phyloP scores from a whole-genome alignment of 306 rosid species.

The Cucurbita ficifolia region DNA sequence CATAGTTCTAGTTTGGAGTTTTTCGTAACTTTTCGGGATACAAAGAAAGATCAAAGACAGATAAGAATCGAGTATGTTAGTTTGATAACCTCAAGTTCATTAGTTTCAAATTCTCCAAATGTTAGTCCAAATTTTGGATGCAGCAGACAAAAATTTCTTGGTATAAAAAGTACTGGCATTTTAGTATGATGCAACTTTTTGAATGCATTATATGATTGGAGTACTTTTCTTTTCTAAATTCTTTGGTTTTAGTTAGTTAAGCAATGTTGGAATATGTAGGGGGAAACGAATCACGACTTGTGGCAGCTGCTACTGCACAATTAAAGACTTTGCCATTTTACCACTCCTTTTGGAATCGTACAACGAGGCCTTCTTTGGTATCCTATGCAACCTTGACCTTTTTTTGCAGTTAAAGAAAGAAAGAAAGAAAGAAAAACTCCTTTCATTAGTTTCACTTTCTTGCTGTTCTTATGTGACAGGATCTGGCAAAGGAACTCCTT shows the following conservation, averaged over 20 bases:
- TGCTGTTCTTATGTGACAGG: slow-evolving; percentile 25
- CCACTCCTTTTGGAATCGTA: slow-evolving; percentile 97
- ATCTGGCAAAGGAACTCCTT: slow-evolving; percentile 71
- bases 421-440: no score
- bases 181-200: neutral
- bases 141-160: neutral
- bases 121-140: neutral
- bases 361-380: slow-evolving; percentile 93
- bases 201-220: neutral
- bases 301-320: slow-evolving; percentile 73
- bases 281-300: slow-evolving; percentile 73
- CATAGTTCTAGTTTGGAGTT: neutral
- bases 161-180: neutral
- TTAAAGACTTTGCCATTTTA: slow-evolving; percentile 86
- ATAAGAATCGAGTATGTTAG: neutral
- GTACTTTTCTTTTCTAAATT: neutral
- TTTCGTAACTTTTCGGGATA: neutral
- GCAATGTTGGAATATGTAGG: slow-evolving; percentile 30
- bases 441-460: neutral
- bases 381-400: slow-evolving; percentile 1
- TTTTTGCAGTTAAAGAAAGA: neutral
- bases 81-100: neutral
- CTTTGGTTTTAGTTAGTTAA: neutral
- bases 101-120: neutral
- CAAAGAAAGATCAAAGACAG: neutral